Evolutionary conservation across 2,329 filamentous ascomycete species (phyloP), one percentile per base, ranked within the genome.

Genomic region (Microsporum canis): DNA sequence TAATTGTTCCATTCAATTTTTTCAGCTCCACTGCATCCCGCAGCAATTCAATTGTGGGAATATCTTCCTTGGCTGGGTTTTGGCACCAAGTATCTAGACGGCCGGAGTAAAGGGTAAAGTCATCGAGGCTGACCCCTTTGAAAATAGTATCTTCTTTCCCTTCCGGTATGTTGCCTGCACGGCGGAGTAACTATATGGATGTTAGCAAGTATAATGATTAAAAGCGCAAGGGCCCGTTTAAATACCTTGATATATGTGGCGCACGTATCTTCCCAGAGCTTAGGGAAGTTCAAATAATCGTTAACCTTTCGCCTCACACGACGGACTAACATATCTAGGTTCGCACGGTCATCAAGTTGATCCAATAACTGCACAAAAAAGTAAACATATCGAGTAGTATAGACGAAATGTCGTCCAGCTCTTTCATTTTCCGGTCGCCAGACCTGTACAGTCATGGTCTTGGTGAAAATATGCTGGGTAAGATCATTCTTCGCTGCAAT

Each of bases 381-480:
- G 17, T 85, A 84, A 1, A 90, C 87, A 69, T 96, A 96, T 64
- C 88, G 86, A 57, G 89, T 85, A 0, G 90, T 96, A 71, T 94
- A 96, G 41, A 96, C 90, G 69, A 95, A 94, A 71, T 96, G 91
- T 17, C 91, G 84, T 0, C 91, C 91, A 0, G 90, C 80, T 27
- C 86, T 79, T 71, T 96, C 91, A 55, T 88, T 85, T 66, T 96
- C 91, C 41, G 91, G 94, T 67, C 91, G 92, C 91, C 91, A 96
- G 3, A 96, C 90, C 69, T 95, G 92, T 72, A 96, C 86, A 0
- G 88, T 87, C 87, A 95, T 95, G 0, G 90, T 95, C 76, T 96
- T 96, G 43, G 91, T 95, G 66, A 96, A 92, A 60, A 96, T 87
- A 47, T 95, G 88, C 59, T 84, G 81, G 57, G 90, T 91, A 12